These are phyloP conservation scores for Metschnikowia noctiluminum DNA, from an alignment of 805 yeast species.

Conservation along the genomic window DNA sequence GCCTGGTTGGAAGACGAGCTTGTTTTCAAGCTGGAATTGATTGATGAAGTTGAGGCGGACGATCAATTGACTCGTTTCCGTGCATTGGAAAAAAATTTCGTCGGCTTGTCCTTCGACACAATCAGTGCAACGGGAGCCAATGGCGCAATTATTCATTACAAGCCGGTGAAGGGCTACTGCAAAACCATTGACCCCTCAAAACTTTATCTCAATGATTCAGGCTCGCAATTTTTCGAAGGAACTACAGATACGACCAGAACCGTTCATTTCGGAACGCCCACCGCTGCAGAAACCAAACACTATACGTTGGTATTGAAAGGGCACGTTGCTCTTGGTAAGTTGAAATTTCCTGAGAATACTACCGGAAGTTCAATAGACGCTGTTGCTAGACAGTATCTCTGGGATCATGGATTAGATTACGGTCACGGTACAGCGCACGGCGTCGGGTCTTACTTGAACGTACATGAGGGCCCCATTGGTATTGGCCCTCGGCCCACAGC, in stretches of 20 bases:
- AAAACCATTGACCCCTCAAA: slow-evolving; percentile 50
- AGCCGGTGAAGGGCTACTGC: slow-evolving; percentile 47
- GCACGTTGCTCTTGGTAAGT: slow-evolving; percentile 45
- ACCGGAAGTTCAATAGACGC: slow-evolving; percentile 54
- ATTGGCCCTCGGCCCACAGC: slow-evolving; percentile 54
- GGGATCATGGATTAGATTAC: slow-evolving; percentile 57
- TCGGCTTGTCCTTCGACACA: slow-evolving; percentile 69
- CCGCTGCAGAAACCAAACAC: slow-evolving; percentile 42
- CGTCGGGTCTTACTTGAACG: slow-evolving; percentile 57
- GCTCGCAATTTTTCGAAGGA: slow-evolving; percentile 60
- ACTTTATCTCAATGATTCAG: slow-evolving; percentile 55
- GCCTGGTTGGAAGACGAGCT: slow-evolving; percentile 61
- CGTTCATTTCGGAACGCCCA: slow-evolving; percentile 49
- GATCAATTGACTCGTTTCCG: slow-evolving; percentile 40
- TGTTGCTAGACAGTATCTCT: slow-evolving; percentile 55
- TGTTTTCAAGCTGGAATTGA: slow-evolving; percentile 32
- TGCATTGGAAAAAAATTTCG: slow-evolving; percentile 43
- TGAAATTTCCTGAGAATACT: slow-evolving; percentile 53
- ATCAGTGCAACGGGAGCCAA: slow-evolving; percentile 74
- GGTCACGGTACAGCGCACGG: slow-evolving; percentile 68
- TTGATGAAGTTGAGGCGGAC: slow-evolving; percentile 62
- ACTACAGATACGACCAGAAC: slow-evolving; percentile 67
- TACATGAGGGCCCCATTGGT: slow-evolving; percentile 65
- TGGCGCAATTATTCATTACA: slow-evolving; percentile 74
- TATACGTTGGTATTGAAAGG: slow-evolving; percentile 61